These are phyloP conservation scores for Zygotorulaspora mrakii DNA, from an alignment of 1,139 yeast genomes.

Conservation along the genomic window DNA sequence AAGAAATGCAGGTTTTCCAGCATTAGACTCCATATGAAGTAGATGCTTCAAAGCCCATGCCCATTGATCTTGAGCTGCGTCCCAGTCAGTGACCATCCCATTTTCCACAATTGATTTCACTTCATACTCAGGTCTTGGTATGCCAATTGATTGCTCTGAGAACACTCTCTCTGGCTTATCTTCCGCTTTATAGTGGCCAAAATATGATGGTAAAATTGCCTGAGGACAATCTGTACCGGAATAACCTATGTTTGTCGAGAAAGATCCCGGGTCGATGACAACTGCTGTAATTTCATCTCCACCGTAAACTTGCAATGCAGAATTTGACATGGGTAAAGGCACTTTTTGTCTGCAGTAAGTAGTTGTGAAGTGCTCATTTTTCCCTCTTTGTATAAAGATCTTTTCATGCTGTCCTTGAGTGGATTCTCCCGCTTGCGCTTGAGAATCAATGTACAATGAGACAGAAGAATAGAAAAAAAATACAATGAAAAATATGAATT, in stretches of 20 bases:
- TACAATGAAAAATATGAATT: no score
- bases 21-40: constrained; percentile 29
- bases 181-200: constrained; percentile 35
- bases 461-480: background rate
- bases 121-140: constrained; percentile 51
- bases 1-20: constrained; percentile 40
- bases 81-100: constrained; percentile 68
- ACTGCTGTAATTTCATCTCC: constrained; percentile 86
- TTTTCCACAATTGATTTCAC: constrained; percentile 58
- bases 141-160: constrained; percentile 54
- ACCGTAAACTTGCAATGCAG: constrained; percentile 48
- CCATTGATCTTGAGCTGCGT: constrained; percentile 67
- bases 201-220: constrained; percentile 65
- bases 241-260: constrained; percentile 77
- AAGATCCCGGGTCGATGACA: constrained; percentile 89
- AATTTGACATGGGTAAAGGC: constrained; percentile 27
- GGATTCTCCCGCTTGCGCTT: background rate
- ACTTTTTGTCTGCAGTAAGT: background rate
- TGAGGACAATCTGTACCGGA: constrained; percentile 95
- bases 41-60: constrained; percentile 45
- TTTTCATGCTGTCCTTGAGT: no score
- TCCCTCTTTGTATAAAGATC: no score
- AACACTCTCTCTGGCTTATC: constrained; percentile 35
- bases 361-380: background rate
- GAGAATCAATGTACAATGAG: background rate